phyloP scores from a whole-genome alignment of 2,329 filamentous ascomycete species.

The Aphanocladium album region DNA sequence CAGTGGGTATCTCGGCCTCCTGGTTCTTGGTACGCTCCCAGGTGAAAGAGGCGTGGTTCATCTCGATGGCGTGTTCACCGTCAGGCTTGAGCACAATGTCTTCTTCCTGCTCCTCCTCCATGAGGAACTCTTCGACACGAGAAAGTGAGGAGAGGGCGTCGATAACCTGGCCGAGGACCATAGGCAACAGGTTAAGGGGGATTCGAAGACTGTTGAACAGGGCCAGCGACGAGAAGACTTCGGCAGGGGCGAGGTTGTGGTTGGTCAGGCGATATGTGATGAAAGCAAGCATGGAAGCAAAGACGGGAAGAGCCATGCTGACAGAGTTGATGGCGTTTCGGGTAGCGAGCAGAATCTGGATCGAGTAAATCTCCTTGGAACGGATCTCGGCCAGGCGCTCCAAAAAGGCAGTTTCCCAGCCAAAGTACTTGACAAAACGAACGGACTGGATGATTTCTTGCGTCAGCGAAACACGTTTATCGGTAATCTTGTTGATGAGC shows the following conservation, averaged over 20 bases:
- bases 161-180: constrained; percentile 83
- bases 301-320: constrained; percentile 82
- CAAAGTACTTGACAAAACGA: constrained; percentile 93
- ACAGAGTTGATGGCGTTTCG: constrained; percentile 81
- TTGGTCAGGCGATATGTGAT: constrained; percentile 70
- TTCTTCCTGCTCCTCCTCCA: constrained; percentile 79
- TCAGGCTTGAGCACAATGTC: constrained; percentile 54
- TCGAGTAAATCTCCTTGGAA: constrained; percentile 70
- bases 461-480: constrained; percentile 83
- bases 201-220: constrained; percentile 89
- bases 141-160: constrained; percentile 83
- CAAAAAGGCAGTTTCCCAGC: constrained; percentile 88
- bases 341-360: constrained; percentile 77
- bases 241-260: constrained; percentile 65
- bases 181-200: constrained; percentile 81
- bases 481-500: constrained; percentile 87
- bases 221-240: constrained; percentile 87
- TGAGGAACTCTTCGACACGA: constrained; percentile 81
- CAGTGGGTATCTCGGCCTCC: constrained; percentile 25
- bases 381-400: constrained; percentile 70
- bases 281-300: constrained; percentile 92
- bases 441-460: constrained; percentile 91
- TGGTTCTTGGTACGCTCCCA: constrained; percentile 62
- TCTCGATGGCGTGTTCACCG: constrained; percentile 63
- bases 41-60: constrained; percentile 72